These are phyloP conservation scores for Lactifluus volemus DNA, from an alignment of 768 basidiomycete species.

Conservation along the genomic window DNA sequence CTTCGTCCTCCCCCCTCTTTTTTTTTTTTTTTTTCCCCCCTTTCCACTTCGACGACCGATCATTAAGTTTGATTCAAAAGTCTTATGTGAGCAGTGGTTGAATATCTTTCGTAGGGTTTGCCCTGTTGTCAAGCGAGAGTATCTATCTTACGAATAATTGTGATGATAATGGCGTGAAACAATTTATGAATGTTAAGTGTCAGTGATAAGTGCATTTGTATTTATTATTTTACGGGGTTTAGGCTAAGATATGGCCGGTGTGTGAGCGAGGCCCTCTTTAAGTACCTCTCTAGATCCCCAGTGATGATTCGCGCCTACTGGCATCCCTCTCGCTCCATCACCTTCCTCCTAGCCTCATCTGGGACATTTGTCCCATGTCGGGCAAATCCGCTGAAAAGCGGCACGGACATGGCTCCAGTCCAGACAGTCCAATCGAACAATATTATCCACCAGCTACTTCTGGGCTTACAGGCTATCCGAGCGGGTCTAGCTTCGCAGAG, in stretches of 20 bases:
- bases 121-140: not conserved
- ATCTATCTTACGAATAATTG: conserved; percentile 1
- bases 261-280: not conserved
- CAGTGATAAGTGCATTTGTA: no score
- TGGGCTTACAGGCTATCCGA: not conserved
- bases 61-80: not conserved
- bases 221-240: no score
- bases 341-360: not conserved
- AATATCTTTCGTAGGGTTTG: conserved; percentile 1
- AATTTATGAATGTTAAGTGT: no score
- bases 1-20: not conserved
- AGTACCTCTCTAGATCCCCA: not conserved
- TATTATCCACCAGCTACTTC: not conserved
- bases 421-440: not conserved
- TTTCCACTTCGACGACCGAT: not conserved
- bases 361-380: conserved; percentile 12
- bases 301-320: conserved; percentile 3
- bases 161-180: not conserved
- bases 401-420: not conserved
- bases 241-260: no score
- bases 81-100: conserved; percentile 8
- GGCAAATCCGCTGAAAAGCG: conserved; percentile 5
- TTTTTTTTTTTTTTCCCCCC: not conserved
- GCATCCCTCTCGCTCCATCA: not conserved
- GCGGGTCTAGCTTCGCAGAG: conserved; percentile 2